Percentiles rank a stretch among this genome's conserved stretches.
Conservation (phyloP, 257 asterid genomes). For the Solanum chilense region DNA sequence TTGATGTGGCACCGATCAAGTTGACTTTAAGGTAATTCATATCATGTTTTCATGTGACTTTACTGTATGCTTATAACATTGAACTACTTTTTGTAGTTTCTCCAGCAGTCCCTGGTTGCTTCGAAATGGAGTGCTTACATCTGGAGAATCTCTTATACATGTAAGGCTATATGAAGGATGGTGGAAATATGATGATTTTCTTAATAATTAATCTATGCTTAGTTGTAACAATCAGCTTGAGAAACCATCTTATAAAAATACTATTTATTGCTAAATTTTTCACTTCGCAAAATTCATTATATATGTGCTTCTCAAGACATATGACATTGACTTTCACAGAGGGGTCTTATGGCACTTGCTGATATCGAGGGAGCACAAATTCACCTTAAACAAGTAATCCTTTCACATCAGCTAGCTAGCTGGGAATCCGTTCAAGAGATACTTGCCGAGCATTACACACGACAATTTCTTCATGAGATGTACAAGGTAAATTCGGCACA, state of each 20-base stretch:
- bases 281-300: not conserved
- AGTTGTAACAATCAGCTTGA: not conserved
- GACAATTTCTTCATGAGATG: conserved; percentile 91
- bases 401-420: conserved; percentile 93
- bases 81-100: conserved; percentile 48
- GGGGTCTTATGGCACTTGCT: conserved; percentile 98
- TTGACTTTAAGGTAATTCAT: conserved; percentile 61
- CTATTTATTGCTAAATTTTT: not conserved
- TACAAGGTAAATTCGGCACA: conserved; percentile 55
- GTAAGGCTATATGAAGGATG: conserved; percentile 16
- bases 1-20: conserved; percentile 77
- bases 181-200: not conserved
- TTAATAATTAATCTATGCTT: not conserved
- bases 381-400: conserved; percentile 63
- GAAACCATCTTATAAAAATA: not conserved
- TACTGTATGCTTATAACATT: conserved; percentile 8
- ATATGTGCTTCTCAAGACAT: conserved; percentile 5
- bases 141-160: conserved; percentile 90
- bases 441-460: conserved; percentile 68
- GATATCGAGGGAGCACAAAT: conserved; percentile 97
- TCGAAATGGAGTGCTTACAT: conserved; percentile 75
- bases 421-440: conserved; percentile 92
- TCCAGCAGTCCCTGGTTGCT: conserved; percentile 96
- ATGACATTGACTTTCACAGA: conserved; percentile 31
- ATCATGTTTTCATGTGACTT: not conserved